Conservation (phyloP, 2,329 filamentous ascomycete species). For the Pseudogymnoascus sp. region DNA sequence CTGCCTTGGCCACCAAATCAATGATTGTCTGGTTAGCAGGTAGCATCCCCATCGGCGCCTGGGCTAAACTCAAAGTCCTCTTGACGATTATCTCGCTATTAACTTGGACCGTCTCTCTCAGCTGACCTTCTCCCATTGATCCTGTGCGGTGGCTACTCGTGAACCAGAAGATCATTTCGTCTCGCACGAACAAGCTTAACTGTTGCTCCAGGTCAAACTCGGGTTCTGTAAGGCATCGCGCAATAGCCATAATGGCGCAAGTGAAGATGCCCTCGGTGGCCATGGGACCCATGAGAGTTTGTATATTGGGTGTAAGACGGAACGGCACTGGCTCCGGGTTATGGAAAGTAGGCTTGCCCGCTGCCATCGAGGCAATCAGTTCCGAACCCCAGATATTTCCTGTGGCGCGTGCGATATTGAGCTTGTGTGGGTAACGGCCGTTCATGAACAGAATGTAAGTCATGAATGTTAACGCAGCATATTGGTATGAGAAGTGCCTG, state of each 20-base stretch:
- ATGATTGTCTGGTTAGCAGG: constrained; percentile 97
- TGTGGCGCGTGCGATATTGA: constrained; percentile 77
- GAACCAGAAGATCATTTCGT: constrained; percentile 98
- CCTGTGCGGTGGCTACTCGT: constrained; percentile 63
- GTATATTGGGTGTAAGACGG: constrained; percentile 91
- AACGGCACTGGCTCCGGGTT: constrained; percentile 95
- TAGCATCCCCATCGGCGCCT: constrained; percentile 63
- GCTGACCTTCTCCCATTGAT: constrained; percentile 52
- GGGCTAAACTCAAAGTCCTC: constrained; percentile 76
- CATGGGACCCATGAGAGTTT: constrained; percentile 91
- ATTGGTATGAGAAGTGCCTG: constrained; percentile 90
- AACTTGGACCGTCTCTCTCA: constrained; percentile 67
- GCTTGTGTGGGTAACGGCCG: constrained; percentile 90
- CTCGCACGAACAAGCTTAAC: constrained; percentile 86
- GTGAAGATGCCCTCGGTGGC: constrained; percentile 94
- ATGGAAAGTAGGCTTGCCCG: constrained; percentile 79
- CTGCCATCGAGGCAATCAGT: constrained; percentile 81
- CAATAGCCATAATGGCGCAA: constrained; percentile 93
- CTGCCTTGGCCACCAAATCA: constrained; percentile 84
- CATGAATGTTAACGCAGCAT: constrained; percentile 93
- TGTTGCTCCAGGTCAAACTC: constrained; percentile 89
- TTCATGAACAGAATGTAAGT: constrained; percentile 98
- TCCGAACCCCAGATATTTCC: constrained; percentile 97
- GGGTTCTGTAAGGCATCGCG: constrained; percentile 84
- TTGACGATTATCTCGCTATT: constrained; percentile 93